Base-by-base conservation (phyloP, 1,284 basidiomycete genomes). In the Fomes fomentarius region DNA sequence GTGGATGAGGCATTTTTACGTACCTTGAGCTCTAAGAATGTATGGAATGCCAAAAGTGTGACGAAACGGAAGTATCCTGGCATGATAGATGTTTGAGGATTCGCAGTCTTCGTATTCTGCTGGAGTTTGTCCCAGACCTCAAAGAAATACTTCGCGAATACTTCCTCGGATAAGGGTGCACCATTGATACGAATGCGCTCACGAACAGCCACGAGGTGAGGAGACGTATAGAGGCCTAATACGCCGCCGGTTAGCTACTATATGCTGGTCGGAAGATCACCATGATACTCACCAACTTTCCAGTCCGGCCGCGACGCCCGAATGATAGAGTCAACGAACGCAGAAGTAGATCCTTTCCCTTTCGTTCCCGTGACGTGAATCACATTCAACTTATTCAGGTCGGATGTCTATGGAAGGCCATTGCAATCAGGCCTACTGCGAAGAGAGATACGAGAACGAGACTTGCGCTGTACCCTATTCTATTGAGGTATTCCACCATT, bases 341-440 rank as follows among this genome's bases (percentile, higher is more conserved):
- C 96, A 54, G 92, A 94, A 0, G 97, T 97, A 3, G 95, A 98
- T 3, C 97, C 97, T 71, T 99, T 99, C 41, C 97, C 97, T 74
- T 99, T 99, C 4, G 97, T 99, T 2, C 97, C 97, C 12, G 97
- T 96, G 66, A 99, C 89, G 75, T 99, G 97, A 30, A 99, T 84
- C 51, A 96, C 94, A 71, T 98, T 97, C 58, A 99, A 79, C 43
- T 75, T 74, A 71, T 99, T 96, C 48, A 99, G 78, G 63, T 96
- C 89, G 49, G 82, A 75, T 24, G 91, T 84, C 93, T 94, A 68
- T 48, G 50, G 61, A 44, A 38, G 39, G 40, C 44, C 30, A 47
- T 53, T 38, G 57, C 46, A 45, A 49, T 49, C 56, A 37, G 49
- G 54, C 52, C 46, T n/a, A 40, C 52, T 56, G 48, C 8, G 38